These are phyloP conservation scores for Mycena latifolia DNA, from an alignment of 768 basidiomycete species.

Conservation along the genomic window DNA sequence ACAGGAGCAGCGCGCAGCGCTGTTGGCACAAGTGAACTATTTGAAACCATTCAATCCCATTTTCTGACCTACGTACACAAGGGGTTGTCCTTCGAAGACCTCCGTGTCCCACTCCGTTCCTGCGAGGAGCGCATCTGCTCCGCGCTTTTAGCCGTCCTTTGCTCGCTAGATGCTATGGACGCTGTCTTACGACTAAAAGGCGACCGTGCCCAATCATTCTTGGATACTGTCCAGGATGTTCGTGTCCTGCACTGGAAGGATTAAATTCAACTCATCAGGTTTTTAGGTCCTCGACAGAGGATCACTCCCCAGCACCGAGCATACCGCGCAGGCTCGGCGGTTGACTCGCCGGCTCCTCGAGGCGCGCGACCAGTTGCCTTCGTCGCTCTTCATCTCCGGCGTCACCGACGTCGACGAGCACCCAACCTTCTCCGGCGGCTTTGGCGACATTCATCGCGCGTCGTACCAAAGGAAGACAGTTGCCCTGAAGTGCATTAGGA, in stretches of 20 bases:
- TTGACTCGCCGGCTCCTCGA: slow-evolving; percentile 2
- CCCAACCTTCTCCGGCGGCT: too few species aligned
- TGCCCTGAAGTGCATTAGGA: slow-evolving; percentile 11
- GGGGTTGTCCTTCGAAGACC: not conserved
- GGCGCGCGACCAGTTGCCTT: not conserved
- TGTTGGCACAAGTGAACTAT: not conserved
- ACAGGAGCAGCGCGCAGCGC: not conserved
- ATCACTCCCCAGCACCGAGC: slow-evolving; percentile 7
- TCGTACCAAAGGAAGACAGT: not conserved
- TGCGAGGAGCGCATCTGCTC: slow-evolving; percentile 8
- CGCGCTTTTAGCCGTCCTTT: slow-evolving; percentile 1
- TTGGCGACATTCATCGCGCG: slow-evolving; percentile 10
- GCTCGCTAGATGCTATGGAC: not conserved
- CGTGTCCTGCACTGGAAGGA: not conserved
- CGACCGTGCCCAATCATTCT: slow-evolving; percentile 8
- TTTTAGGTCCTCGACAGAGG: slow-evolving; percentile 3
- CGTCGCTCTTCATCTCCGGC: slow-evolving; percentile 17
- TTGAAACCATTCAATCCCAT: not conserved
- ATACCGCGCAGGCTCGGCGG: slow-evolving; percentile 3
- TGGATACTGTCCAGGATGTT: slow-evolving; percentile 5
- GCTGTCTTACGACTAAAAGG: not conserved
- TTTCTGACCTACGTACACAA: not conserved
- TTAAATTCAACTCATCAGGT: not conserved
- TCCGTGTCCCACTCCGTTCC: not conserved
- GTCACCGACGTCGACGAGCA: slow-evolving; percentile 10